Evolutionary conservation across 306 rosid genomes (phyloP), one percentile per base, ranked within the genome.

Genomic region (Inga laurina): DNA sequence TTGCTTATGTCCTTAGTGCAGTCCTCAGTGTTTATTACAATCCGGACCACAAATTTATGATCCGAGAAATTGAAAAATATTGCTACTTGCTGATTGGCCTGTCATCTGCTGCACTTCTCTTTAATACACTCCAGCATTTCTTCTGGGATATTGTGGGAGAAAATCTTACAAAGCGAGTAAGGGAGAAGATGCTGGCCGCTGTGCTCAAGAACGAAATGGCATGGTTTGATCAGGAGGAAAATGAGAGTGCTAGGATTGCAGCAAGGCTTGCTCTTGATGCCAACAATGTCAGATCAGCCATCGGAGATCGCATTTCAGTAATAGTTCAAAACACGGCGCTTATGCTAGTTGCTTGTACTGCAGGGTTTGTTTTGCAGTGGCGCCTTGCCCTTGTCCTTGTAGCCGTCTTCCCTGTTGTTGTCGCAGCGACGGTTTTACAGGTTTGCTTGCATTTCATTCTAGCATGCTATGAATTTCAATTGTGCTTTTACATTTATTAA

Each of bases 91-190:
- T 96, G 85, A 96, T 96, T 80, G 99, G 99, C 44, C 98, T 96
- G 78, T 96, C 99, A 43, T 96, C 99, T 18, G 92, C 99, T 46
- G 99, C 99, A 77, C 97, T 96, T 78, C 83, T 96, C 79, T 96
- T 96, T 91, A 96, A 96, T 81, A 91, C 99, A 35, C 83, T 94
- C 75, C 99, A 96, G 76, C 99, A 96, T 83, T 94, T 74, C 88
- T 96, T 96, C 89, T 96, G 99, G 99, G 99, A 96, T 83, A 94
- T 94, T 62, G 98, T 96, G 79, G 99, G 99, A 51, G 99, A 96
- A 87, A 96, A 96, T 84, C 98, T 96, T 78, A 96, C 99, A 1
- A 96, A 92, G 86, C 91, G 99, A 8, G 99, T 96, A 57, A 91
- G 99, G 91, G 99, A 96, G 90, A 94, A 93, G 86, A 94, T 96